These are phyloP conservation scores for Cladosporium sp. DNA, from an alignment of 2,329 filamentous ascomycete species.

Conservation along the genomic window DNA sequence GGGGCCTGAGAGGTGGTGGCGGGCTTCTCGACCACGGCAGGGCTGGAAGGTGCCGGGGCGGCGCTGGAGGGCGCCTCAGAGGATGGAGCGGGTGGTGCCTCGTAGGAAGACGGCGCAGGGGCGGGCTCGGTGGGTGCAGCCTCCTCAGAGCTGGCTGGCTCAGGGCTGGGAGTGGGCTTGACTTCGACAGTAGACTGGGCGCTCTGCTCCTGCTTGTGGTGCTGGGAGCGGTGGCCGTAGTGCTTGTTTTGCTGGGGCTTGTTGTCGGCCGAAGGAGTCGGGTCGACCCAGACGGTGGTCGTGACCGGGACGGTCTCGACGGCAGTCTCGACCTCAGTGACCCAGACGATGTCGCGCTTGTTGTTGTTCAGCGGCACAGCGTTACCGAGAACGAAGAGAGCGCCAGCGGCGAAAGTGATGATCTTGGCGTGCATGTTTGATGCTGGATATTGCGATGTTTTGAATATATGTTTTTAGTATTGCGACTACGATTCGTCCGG, in stretches of 20 bases:
- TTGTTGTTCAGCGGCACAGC: constrained; percentile 29
- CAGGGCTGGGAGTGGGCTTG: constrained; percentile 15
- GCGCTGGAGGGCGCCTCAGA: constrained; percentile 14
- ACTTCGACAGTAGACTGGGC: not conserved
- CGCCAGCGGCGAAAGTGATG: constrained; percentile 26
- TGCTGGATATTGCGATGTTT: no score
- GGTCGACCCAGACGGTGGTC: constrained; percentile 44
- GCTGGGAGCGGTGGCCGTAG: constrained; percentile 17
- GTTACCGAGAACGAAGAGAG: constrained; percentile 25
- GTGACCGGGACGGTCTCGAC: constrained; percentile 47
- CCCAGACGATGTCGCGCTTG: constrained; percentile 44
- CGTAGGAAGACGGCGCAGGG: constrained; percentile 12
- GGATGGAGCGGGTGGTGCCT: constrained; percentile 12
- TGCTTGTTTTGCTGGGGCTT: constrained; percentile 15
- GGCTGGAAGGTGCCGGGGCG: constrained; percentile 14
- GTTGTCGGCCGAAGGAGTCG: constrained; percentile 23
- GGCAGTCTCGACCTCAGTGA: constrained; percentile 45
- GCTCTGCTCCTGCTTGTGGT: not conserved
- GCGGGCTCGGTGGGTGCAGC: constrained; percentile 1
- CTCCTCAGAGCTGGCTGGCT: not conserved
- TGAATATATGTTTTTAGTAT: no score
- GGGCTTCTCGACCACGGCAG: constrained; percentile 11
- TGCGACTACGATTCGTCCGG: constrained; percentile 11
- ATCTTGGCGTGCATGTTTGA: constrained; percentile 28
- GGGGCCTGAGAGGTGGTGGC: constrained; percentile 6